Conservation (phyloP, 192 early-diverging fungal genomes). For the Coemansia sp. region DNA sequence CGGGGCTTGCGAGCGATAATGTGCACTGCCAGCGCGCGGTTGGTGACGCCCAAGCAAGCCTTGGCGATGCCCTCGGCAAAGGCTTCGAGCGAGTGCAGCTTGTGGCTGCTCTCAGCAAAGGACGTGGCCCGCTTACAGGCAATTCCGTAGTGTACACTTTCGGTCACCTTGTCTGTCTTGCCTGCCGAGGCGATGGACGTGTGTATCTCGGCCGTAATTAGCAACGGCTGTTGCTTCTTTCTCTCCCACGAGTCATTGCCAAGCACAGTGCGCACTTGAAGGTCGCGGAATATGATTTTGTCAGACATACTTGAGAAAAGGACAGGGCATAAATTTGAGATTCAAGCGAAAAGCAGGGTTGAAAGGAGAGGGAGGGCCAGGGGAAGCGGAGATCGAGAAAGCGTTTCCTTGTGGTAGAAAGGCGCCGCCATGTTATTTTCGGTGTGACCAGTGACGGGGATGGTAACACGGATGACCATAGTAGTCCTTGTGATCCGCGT, state of each 20-base stretch:
- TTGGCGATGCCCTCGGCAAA: constrained; percentile 67
- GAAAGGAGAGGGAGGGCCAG: background rate
- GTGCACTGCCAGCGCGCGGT: constrained; percentile 61
- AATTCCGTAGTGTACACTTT: constrained; percentile 82
- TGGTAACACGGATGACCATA: background rate
- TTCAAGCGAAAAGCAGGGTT: background rate
- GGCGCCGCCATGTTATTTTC: background rate
- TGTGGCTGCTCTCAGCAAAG: constrained; percentile 68
- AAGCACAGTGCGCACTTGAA: constrained; percentile 77
- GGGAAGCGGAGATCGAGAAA: background rate
- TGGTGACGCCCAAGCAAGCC: constrained; percentile 61
- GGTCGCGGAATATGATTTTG: constrained; percentile 71
- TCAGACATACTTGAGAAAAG: constrained; percentile 34
- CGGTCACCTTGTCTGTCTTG: constrained; percentile 73
- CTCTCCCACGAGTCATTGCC: constrained; percentile 96
- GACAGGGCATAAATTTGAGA: background rate
- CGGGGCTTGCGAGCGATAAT: constrained; percentile 80
- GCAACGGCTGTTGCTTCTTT: constrained; percentile 81
- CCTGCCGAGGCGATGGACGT: constrained; percentile 75
- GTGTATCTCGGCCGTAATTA: constrained; percentile 72
- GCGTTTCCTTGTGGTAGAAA: background rate
- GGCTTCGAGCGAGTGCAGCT: constrained; percentile 71
- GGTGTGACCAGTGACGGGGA: background rate
- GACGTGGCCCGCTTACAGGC: constrained; percentile 74
- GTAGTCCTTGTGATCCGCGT: background rate